A percentile compares a stretch with the other conserved stretches of the same genome.
Evolutionary conservation across 805 yeast species (phyloP).

Genomic region (Wickerhamomyces queroliae): DNA sequence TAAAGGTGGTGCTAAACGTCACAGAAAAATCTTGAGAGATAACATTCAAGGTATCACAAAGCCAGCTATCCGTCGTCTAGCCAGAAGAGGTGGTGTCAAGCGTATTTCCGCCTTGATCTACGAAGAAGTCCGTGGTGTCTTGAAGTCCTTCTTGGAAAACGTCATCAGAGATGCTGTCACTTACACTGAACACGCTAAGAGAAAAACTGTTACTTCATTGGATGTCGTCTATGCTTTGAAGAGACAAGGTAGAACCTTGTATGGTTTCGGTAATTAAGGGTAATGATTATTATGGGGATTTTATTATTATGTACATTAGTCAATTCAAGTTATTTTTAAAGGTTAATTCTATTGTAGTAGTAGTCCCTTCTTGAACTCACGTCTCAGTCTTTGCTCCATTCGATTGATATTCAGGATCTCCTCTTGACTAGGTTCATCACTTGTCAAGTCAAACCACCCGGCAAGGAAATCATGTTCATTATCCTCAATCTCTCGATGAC

Average conservation of each 20-base stretch:
- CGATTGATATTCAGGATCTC: constrained; percentile 21
- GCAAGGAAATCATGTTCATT: constrained; percentile 44
- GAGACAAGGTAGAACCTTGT: constrained; percentile 99
- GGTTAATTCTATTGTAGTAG: not conserved
- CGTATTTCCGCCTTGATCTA: constrained; percentile 98
- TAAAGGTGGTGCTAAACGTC: constrained; percentile 99
- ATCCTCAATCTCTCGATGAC: constrained; percentile 52
- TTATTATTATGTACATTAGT: not conserved
- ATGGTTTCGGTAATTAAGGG: constrained; percentile 98
- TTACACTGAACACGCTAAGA: constrained; percentile 99
- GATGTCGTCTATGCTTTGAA: constrained; percentile 98
- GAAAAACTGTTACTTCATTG: constrained; percentile 98
- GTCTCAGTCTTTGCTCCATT: constrained; percentile 21
- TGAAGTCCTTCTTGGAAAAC: constrained; percentile 92
- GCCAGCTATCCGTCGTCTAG: constrained; percentile 99
- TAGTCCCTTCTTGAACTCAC: constrained; percentile 1
- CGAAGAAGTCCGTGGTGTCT: constrained; percentile 97
- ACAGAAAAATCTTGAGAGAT: constrained; percentile 98
- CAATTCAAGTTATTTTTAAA: not conserved
- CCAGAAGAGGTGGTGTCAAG: constrained; percentile 99
- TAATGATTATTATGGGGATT: not conserved
- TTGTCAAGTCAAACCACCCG: constrained; percentile 40
- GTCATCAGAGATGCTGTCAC: constrained; percentile 99
- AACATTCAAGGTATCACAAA: constrained; percentile 99
- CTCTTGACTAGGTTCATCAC: constrained; percentile 21